Conservation (phyloP, 306 rosid genomes). For the Notholithocarpus densiflorus region DNA sequence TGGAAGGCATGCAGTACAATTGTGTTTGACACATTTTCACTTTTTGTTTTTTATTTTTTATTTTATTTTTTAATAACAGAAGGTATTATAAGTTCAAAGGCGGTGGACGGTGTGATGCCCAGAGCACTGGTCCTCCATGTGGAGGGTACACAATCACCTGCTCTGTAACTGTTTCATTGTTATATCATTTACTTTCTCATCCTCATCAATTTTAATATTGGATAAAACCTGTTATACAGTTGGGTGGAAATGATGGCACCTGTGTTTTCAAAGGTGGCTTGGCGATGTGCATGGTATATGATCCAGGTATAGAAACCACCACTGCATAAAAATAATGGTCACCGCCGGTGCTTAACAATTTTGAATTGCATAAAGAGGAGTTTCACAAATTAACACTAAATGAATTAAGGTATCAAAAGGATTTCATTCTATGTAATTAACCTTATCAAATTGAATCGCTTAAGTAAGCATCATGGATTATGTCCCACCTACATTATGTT, state of each 20-base stretch:
- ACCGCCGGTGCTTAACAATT: slow-evolving; percentile 10
- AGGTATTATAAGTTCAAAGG: slow-evolving; percentile 77
- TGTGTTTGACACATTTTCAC: background rate
- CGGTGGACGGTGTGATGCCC: slow-evolving; percentile 62
- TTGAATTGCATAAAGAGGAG: background rate
- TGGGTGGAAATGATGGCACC: slow-evolving; percentile 99
- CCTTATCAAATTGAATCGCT: background rate
- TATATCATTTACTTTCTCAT: slow-evolving; percentile 6
- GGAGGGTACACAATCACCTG: slow-evolving; percentile 47
- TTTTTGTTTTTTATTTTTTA: background rate
- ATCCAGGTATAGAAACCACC: slow-evolving; percentile 61
- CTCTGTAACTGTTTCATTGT: background rate
- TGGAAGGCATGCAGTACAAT: background rate
- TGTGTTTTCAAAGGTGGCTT: slow-evolving; percentile 72
- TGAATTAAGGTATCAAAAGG: background rate
- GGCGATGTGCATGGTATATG: slow-evolving; percentile 92
- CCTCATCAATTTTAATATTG: slow-evolving; percentile 6
- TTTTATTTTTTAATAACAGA: slow-evolving; percentile 29
- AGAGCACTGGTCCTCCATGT: slow-evolving; percentile 81
- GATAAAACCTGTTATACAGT: slow-evolving; percentile 40
- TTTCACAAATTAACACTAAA: background rate
- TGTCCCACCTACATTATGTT: no score
- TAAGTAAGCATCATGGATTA: background rate
- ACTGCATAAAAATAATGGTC: slow-evolving; percentile 3
- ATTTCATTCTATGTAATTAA: background rate